phyloP scores from a whole-genome alignment of 2,329 filamentous ascomycete genomes.

The Aspergillus brasiliensis region DNA sequence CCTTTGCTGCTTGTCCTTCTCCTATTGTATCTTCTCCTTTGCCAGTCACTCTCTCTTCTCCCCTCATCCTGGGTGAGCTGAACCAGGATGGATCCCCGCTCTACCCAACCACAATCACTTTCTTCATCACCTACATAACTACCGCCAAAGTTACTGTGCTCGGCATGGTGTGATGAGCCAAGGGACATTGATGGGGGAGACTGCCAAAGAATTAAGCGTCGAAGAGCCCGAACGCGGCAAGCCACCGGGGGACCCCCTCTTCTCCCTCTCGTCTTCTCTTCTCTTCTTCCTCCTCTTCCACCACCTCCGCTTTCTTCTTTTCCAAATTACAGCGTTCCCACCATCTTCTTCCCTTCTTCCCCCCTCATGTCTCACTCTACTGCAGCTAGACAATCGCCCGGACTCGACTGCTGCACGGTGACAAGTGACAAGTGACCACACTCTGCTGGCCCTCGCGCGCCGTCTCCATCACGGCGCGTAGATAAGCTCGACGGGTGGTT shows the following conservation, averaged over 20 bases:
- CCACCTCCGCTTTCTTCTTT: background rate
- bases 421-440: conserved; percentile 3
- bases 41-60: no score
- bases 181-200: background rate
- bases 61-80: background rate
- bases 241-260: background rate
- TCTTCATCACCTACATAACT: background rate
- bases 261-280: background rate
- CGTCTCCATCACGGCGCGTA: conserved; percentile 24
- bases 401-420: conserved; percentile 6
- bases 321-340: background rate
- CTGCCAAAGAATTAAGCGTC: background rate
- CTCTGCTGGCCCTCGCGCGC: background rate
- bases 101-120: background rate
- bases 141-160: background rate
- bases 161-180: background rate
- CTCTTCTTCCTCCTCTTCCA: background rate
- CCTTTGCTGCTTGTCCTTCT: no score
- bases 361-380: background rate
- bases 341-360: background rate
- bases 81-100: background rate
- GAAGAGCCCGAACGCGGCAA: background rate
- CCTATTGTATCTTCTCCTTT: no score
- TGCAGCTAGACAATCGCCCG: conserved; percentile 2
- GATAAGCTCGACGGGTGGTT: conserved; percentile 25